Evolutionary conservation across 208 protist genomes (phyloP), one percentile per base, ranked within the genome.

Genomic region (Angomonas ambiguus): DNA sequence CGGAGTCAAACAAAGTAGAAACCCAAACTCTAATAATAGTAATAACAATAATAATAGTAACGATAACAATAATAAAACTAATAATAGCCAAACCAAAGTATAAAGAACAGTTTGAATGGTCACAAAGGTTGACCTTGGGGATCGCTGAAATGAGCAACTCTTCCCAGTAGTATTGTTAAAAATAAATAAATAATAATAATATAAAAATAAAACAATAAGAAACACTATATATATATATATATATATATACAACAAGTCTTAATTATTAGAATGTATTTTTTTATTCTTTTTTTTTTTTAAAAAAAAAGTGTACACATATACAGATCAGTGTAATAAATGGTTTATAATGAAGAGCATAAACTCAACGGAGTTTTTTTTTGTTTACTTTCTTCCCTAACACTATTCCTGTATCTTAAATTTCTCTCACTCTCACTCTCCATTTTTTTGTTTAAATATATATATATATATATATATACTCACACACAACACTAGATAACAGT

Each of bases 201-300:
- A 48, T 20, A 48, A 11, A 48, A 20, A 48, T 48, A 48, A 11
- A 48, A n/a, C n/a, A n/a, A n/a, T n/a, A n/a, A n/a, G n/a, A n/a
- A n/a, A n/a, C n/a, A n/a, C n/a, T 18, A 48, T 48, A 20, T 48
- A 48, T 20, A 11, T 48, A 48, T 48, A 48, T 18, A 18, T 48
- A 11, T 48, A 48, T 48, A 48, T 18, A 48, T 48, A 20, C 13
- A 11, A 48, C 38, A 18, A 48, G 38, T 48, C 11, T 18, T 48
- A 48, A 20, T 48, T 48, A 20, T 48, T 48, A 20, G 20, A 51
- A 31, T 67, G 41, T 67, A 34, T 16, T 58, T 72, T 77, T 57
- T 65, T 30, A 30, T 65, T 34, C 2, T 69, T 77, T 74, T 53
- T 62, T 51, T 78, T 45, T 62, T 70, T 57, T 71, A 20, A n/a